phyloP scores from a whole-genome alignment of 169 alveolate species.

The Plasmodium knowlesi region DNA sequence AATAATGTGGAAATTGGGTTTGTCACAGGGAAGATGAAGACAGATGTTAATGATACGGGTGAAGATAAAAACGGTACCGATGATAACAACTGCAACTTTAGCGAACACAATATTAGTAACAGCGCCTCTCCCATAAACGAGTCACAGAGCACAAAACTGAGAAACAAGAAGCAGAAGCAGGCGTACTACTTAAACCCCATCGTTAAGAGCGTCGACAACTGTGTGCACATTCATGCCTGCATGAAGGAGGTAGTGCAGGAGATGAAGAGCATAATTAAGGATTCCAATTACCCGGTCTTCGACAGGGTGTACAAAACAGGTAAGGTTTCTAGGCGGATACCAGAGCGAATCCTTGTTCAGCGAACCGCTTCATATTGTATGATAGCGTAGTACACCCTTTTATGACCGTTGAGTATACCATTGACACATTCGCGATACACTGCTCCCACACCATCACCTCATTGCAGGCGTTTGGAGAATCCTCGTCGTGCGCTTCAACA shows the following conservation, averaged over 20 bases:
- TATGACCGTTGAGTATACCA: neutral
- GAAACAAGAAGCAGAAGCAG: conserved; percentile 66
- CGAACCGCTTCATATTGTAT: neutral
- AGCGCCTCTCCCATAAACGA: conserved; percentile 69
- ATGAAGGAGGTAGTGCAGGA: conserved; percentile 70
- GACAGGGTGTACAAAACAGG: conserved; percentile 75
- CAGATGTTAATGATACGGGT: conserved; percentile 15
- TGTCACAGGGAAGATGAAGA: conserved; percentile 60
- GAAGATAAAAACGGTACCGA: conserved; percentile 21
- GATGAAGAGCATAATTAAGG: conserved; percentile 62
- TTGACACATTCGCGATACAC: neutral
- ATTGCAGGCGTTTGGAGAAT: conserved; percentile 57
- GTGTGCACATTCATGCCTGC: conserved; percentile 70
- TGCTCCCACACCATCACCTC: neutral
- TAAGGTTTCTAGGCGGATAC: neutral
- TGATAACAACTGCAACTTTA: conserved; percentile 64
- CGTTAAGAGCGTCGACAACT: conserved; percentile 52
- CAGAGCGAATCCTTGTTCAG: neutral
- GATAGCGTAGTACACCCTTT: neutral
- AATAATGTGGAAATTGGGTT: conserved; percentile 74
- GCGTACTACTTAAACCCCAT: conserved; percentile 56
- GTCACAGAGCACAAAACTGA: conserved; percentile 40
- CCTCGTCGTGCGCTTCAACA: conserved; percentile 54
- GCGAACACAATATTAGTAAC: conserved; percentile 73
- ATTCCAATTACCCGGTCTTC: conserved; percentile 65